phyloP scores from a whole-genome alignment of 2,329 filamentous ascomycete genomes.

The Calonectria ilicicola region DNA sequence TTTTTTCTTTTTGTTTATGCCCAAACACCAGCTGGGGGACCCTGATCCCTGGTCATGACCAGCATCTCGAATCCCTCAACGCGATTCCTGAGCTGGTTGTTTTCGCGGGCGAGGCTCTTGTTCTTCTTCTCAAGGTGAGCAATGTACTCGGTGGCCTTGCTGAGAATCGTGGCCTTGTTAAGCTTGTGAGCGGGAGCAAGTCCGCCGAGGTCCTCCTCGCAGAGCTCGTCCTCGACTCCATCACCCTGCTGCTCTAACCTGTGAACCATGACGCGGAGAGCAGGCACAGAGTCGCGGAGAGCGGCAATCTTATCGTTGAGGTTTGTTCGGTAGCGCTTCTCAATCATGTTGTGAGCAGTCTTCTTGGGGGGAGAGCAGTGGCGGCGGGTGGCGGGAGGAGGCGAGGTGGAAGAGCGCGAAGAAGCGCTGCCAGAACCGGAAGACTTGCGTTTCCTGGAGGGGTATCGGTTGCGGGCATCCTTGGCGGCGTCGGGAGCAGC shows the following conservation, averaged over 20 bases:
- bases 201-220: slow-evolving; percentile 78
- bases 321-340: slow-evolving; percentile 94
- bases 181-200: slow-evolving; percentile 88
- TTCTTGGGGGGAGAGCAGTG: slow-evolving; percentile 71
- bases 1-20: slow-evolving; percentile 26
- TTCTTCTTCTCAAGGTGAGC: slow-evolving; percentile 51
- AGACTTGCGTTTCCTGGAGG: slow-evolving; percentile 49
- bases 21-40: slow-evolving; percentile 41
- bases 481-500: slow-evolving; percentile 29
- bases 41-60: slow-evolving; percentile 42
- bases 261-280: slow-evolving; percentile 77
- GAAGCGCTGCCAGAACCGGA: slow-evolving; percentile 44
- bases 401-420: slow-evolving; percentile 56
- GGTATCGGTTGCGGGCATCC: slow-evolving; percentile 38
- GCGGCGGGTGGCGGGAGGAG: slow-evolving; percentile 43
- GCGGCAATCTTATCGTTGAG: slow-evolving; percentile 95
- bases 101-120: slow-evolving; percentile 46
- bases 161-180: slow-evolving; percentile 85
- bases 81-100: slow-evolving; percentile 46
- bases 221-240: slow-evolving; percentile 68
- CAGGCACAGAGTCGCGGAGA: slow-evolving; percentile 88
- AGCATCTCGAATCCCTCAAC: slow-evolving; percentile 46
- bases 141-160: slow-evolving; percentile 54
- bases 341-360: slow-evolving; percentile 95
- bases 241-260: slow-evolving; percentile 72